phyloP scores from a whole-genome alignment of 164 flowering plant species.

The Dillenia turbinata region DNA sequence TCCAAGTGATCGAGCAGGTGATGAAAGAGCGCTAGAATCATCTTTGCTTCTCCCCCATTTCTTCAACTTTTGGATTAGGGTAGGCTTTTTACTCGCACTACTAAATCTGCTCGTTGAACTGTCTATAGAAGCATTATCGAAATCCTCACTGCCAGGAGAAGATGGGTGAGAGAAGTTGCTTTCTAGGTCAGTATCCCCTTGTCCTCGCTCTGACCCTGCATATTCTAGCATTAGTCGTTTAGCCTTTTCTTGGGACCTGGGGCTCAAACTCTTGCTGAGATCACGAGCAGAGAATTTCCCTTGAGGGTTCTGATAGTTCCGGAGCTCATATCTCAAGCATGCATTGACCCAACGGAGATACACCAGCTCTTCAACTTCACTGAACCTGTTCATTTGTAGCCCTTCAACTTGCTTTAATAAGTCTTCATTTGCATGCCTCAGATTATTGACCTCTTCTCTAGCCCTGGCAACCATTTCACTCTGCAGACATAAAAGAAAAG shows the following conservation, averaged over 20 bases:
- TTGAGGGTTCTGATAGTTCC: conserved; percentile 75
- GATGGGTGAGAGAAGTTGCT: conserved; percentile 84
- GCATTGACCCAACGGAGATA: conserved; percentile 99
- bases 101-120: conserved; percentile 74
- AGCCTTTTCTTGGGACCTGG: conserved; percentile 84
- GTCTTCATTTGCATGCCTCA: conserved; percentile 83
- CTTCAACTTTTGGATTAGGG: conserved; percentile 84
- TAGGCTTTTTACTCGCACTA: conserved; percentile 67
- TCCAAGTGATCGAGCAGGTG: conserved; percentile 73
- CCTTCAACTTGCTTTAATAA: conserved; percentile 93
- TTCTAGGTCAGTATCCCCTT: conserved; percentile 87
- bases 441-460: conserved; percentile 65
- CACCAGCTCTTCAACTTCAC: conserved; percentile 97
- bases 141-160: conserved; percentile 94
- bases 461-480: conserved; percentile 74
- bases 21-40: conserved; percentile 64
- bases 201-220: conserved; percentile 94
- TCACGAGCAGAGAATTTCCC: conserved; percentile 91
- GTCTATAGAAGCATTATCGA: conserved; percentile 81
- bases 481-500: conserved; percentile 26
- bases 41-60: conserved; percentile 91
- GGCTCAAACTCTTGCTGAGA: conserved; percentile 80
- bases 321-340: conserved; percentile 83
- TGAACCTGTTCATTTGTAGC: conserved; percentile 90
- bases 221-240: conserved; percentile 88